Evolutionary conservation across 257 asterid genomes (phyloP).

Genomic region (Cinchona pubescens): DNA sequence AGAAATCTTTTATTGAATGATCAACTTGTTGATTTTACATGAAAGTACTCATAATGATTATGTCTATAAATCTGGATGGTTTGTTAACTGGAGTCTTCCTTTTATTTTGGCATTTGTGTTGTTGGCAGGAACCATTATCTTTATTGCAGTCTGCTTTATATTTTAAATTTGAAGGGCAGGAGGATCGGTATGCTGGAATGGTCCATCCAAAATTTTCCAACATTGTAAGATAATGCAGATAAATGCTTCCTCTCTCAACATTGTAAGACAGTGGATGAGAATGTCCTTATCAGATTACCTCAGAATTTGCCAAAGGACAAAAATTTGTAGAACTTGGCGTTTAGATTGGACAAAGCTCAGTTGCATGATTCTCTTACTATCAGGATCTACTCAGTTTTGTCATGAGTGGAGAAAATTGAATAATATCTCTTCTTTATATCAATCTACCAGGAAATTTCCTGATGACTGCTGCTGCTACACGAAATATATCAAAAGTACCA

Average conservation of each 20-base stretch:
- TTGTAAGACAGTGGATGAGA: slow-evolving; percentile 78
- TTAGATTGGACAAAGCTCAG: background rate
- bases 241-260: too few species aligned
- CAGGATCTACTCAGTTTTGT: background rate
- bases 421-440: background rate
- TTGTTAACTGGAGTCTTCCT: background rate
- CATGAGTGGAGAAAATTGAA: background rate
- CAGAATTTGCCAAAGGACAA: slow-evolving; percentile 52
- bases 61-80: background rate
- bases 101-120: slow-evolving; percentile 8
- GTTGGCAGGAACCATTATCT: slow-evolving; percentile 64
- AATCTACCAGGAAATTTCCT: background rate
- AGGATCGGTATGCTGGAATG: slow-evolving; percentile 61
- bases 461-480: background rate
- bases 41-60: background rate
- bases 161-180: slow-evolving; percentile 56
- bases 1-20: background rate
- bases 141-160: slow-evolving; percentile 69
- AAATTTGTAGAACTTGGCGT: slow-evolving; percentile 36
- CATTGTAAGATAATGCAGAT: slow-evolving; percentile 75
- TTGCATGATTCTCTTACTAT: background rate
- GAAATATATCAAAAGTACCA: background rate
- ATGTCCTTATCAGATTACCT: slow-evolving; percentile 65
- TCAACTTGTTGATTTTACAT: background rate
- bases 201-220: slow-evolving; percentile 63